Evolutionary conservation across 2,329 filamentous ascomycete genomes (phyloP), one percentile per base, ranked within the genome.

Genomic region (Fonsecaea nubica): DNA sequence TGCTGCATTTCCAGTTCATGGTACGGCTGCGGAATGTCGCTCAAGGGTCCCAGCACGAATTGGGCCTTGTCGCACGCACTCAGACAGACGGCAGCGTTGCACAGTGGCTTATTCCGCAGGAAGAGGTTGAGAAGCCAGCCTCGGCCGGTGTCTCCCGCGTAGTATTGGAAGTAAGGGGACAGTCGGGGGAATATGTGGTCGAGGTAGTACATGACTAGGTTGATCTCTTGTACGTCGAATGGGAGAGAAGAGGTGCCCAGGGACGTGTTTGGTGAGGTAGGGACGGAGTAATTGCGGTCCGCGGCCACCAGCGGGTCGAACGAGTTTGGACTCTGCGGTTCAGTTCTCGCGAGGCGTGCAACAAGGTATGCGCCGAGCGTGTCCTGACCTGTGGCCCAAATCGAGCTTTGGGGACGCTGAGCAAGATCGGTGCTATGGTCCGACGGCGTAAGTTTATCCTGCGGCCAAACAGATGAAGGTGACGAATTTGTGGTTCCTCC

Each of bases 21-120:
- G 40, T 60, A 35, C 12, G 58, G 40, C 38, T 60, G 58, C 18
- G 58, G 58, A 33, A 60, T 50, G 30, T 60, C 58, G 45, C 40
- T 60, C 8, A 60, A 42, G 21, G 58, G 58, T 18, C 58, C 58
- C 21, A 60, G 42, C 42, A 52, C 21, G 30, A 60, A 60, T 21
- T 60, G 58, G 2, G 58, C 58, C 45, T 60, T 60, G 58, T 60
- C 58, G 42, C 58, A 60, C 25, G 58, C 58, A 52, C 58, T 60
- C 42, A 60, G 58, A 30, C 58, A 60, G 32, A 60, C 25, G 58
- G 45, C 58, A n/a, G 58, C 58, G 3, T 42, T 60, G 42, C 35
- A 60, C 4, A 60, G 58, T n/a, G 58, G 58, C 30, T 50, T 48
- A 13, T n/a, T 60, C 25, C 58, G 58, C 25, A 60, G 40, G 21